Percentiles rank a stretch among this genome's conserved stretches.
These are phyloP conservation scores for Auxenochlorella protothecoides DNA, from an alignment of 139 green algal genomes.

Conservation along the genomic window DNA sequence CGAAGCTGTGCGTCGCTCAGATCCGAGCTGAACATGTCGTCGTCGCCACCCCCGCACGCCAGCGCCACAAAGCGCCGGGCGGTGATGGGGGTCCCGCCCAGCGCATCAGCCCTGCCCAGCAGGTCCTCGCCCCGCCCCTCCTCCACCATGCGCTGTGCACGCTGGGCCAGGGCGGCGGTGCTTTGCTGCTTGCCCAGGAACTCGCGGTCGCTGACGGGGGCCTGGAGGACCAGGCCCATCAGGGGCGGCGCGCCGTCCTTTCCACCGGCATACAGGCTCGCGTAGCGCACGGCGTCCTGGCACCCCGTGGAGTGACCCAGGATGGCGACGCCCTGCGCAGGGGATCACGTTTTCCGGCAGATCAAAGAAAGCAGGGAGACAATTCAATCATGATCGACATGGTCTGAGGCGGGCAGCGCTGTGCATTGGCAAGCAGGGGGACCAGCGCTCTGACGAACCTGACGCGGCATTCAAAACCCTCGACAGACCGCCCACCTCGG, in stretches of 20 bases:
- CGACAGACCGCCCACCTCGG: neutral
- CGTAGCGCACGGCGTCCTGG: slow-evolving; percentile 57
- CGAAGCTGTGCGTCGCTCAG: slow-evolving; percentile 23
- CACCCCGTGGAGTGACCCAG: slow-evolving; percentile 65
- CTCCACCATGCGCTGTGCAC: slow-evolving; percentile 14
- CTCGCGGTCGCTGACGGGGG: slow-evolving; percentile 50
- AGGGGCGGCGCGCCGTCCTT: slow-evolving; percentile 8
- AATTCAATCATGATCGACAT: neutral
- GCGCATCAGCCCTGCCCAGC: slow-evolving; percentile 7
- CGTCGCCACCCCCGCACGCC: slow-evolving; percentile 30
- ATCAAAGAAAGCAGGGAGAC: neutral
- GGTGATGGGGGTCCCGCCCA: slow-evolving; percentile 32
- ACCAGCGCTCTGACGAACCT: neutral
- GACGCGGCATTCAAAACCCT: neutral
- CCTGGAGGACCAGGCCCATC: slow-evolving; percentile 40
- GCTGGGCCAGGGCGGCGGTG: neutral
- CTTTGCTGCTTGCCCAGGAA: slow-evolving; percentile 10
- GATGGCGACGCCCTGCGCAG: slow-evolving; percentile 32
- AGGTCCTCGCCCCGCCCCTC: slow-evolving; percentile 37
- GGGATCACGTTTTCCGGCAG: neutral
- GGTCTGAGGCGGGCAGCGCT: neutral
- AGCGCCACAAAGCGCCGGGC: slow-evolving; percentile 33
- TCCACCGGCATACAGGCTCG: slow-evolving; percentile 3
- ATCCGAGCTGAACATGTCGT: slow-evolving; percentile 53
- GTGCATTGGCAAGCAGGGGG: no score